A percentile compares a stretch with the other conserved stretches of the same genome.
Evolutionary conservation across 208 protist species (phyloP).

Genomic region (Porcisia hertigi): DNA sequence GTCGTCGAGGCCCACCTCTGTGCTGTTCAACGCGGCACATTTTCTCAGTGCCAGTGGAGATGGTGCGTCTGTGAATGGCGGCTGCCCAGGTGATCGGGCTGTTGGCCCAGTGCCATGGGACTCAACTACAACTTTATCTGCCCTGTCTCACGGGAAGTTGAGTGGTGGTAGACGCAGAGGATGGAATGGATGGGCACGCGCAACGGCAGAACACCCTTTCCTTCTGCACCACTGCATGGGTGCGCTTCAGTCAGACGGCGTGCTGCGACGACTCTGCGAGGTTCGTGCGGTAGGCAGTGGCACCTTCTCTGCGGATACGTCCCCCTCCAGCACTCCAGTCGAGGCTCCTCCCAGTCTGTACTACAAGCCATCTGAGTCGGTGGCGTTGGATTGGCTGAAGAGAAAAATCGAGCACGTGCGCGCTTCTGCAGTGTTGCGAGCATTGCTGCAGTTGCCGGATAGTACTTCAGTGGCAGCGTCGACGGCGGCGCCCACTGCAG

Average conservation of each 20-base stretch:
- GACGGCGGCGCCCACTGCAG: neutral
- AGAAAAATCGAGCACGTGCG: conserved; percentile 34
- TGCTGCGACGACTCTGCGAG: conserved; percentile 63
- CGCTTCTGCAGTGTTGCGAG: conserved; percentile 32
- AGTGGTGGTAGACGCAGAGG: neutral
- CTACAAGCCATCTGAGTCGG: conserved; percentile 58
- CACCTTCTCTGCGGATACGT: neutral
- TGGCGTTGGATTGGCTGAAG: conserved; percentile 54
- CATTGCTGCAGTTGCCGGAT: conserved; percentile 38
- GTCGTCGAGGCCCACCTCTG: conserved; percentile 4
- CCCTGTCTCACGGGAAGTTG: no score
- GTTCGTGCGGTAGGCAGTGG: conserved; percentile 26
- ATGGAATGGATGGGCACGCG: conserved; percentile 55
- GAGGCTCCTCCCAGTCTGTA: conserved; percentile 7
- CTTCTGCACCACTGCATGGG: conserved; percentile 23
- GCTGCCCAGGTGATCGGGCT: neutral
- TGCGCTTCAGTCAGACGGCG: conserved; percentile 35
- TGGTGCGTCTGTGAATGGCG: neutral
- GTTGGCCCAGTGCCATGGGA: neutral
- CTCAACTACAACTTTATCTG: neutral
- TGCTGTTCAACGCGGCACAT: neutral
- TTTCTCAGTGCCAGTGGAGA: neutral
- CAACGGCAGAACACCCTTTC: conserved; percentile 31
- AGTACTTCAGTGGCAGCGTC: neutral
- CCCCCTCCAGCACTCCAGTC: neutral